Evolutionary conservation across 495 filamentous ascomycete genomes (phyloP).

Genomic region (Daldinia childiae): DNA sequence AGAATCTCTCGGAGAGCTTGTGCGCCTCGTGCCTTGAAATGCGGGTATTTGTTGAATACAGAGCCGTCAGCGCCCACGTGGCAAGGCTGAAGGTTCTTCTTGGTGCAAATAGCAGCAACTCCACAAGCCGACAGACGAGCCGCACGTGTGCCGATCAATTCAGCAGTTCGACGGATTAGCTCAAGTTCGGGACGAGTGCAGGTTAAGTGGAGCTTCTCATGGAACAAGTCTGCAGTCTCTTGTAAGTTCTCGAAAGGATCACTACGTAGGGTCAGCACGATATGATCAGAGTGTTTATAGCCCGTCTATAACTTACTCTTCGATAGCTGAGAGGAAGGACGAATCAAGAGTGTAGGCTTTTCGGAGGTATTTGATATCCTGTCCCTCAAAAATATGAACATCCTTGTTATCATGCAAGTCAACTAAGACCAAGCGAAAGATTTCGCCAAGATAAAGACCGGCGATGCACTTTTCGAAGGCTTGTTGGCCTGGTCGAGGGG

Average conservation of each 20-base stretch:
- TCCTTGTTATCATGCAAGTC: constrained; percentile 83
- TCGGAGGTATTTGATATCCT: constrained; percentile 79
- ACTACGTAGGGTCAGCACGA: constrained; percentile 50
- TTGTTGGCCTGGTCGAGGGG: constrained; percentile 93
- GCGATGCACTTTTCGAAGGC: constrained; percentile 99
- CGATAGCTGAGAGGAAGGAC: constrained; percentile 94
- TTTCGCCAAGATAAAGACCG: constrained; percentile 92
- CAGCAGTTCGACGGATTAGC: constrained; percentile 84
- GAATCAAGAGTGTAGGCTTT: constrained; percentile 89
- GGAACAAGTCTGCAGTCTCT: constrained; percentile 84
- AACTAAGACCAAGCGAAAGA: constrained; percentile 89
- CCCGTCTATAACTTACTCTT: constrained; percentile 67
- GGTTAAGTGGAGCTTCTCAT: constrained; percentile 72
- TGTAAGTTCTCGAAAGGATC: constrained; percentile 94
- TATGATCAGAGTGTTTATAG: constrained; percentile 1
- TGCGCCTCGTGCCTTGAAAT: constrained; percentile 93
- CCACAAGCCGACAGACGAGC: constrained; percentile 93
- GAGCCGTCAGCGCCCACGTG: constrained; percentile 96
- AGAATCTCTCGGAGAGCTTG: constrained; percentile 91
- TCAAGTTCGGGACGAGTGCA: constrained; percentile 80
- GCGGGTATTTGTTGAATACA: constrained; percentile 98
- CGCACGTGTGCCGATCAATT: constrained; percentile 92
- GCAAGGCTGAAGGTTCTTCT: constrained; percentile 87
- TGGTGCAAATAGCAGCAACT: constrained; percentile 93
- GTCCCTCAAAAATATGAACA: constrained; percentile 80